These are phyloP conservation scores for Colletotrichum sp. DNA, from an alignment of 2,329 filamentous ascomycete genomes.

Conservation along the genomic window DNA sequence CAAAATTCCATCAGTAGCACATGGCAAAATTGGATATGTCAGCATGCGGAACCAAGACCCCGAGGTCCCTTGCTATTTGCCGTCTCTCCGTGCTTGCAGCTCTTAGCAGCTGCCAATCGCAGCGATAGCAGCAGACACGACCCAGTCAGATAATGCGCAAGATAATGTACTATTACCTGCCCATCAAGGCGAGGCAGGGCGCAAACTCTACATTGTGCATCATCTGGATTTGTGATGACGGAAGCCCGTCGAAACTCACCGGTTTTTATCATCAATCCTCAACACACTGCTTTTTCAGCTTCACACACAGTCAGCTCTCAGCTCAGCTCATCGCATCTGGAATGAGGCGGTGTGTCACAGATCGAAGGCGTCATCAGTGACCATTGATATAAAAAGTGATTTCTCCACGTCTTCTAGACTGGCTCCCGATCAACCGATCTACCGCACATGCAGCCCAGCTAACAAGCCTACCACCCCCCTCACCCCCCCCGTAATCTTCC, in stretches of 20 bases:
- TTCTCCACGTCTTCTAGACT: neutral
- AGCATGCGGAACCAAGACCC: constrained; percentile 17
- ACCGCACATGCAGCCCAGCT: neutral
- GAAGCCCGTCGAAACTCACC: constrained; percentile 16
- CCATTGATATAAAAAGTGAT: constrained; percentile 7
- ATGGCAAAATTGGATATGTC: constrained; percentile 12
- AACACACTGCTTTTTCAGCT: neutral
- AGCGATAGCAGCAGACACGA: neutral
- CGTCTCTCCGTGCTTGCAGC: neutral
- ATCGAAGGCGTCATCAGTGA: constrained; percentile 16
- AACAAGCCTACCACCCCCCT: neutral
- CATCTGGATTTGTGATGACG: constrained; percentile 19
- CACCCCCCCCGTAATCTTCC: neutral
- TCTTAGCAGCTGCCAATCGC: neutral
- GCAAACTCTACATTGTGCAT: constrained; percentile 3
- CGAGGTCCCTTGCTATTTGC: neutral
- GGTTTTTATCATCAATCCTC: neutral
- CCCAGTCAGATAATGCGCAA: neutral
- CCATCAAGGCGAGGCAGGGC: neutral
- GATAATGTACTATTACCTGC: neutral
- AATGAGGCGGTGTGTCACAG: neutral
- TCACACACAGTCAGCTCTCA: neutral
- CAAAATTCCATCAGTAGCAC: neutral
- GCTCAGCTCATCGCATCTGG: neutral
- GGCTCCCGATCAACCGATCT: constrained; percentile 11